phyloP scores from a whole-genome alignment of 352 stramenopile species.

The Phytophthora litchii region DNA sequence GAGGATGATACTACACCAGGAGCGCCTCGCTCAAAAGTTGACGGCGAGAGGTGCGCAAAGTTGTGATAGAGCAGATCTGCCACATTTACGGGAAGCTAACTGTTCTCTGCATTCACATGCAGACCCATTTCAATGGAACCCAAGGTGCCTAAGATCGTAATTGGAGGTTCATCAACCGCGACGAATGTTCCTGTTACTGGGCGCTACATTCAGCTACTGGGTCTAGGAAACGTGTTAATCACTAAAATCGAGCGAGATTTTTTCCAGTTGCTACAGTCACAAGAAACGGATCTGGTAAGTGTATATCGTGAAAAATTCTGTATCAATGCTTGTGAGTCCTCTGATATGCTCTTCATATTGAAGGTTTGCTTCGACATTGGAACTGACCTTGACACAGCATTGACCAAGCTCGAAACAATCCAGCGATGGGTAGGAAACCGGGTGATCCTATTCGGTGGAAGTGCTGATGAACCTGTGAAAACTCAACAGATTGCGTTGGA shows the following conservation, averaged over 20 bases:
- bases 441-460: slow-evolving; percentile 68
- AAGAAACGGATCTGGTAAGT: slow-evolving; percentile 59
- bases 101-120: slow-evolving; percentile 1
- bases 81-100: neutral
- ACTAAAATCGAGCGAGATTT: slow-evolving; percentile 40
- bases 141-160: slow-evolving; percentile 68
- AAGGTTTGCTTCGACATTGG: slow-evolving; percentile 76
- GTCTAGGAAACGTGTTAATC: slow-evolving; percentile 57
- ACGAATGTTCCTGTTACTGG: slow-evolving; percentile 52
- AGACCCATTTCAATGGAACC: slow-evolving; percentile 42
- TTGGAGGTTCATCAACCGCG: slow-evolving; percentile 46
- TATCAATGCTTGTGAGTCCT: neutral
- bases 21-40: neutral
- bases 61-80: neutral
- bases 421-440: slow-evolving; percentile 43
- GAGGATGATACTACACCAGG: slow-evolving; percentile 13
- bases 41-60: slow-evolving; percentile 19
- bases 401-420: slow-evolving; percentile 47
- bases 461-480: slow-evolving; percentile 35
- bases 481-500: slow-evolving; percentile 42
- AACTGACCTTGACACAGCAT: slow-evolving; percentile 45
- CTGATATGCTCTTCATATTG: slow-evolving; percentile 1
- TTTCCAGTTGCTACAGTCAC: slow-evolving; percentile 43
- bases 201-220: slow-evolving; percentile 76
- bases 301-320: neutral